Base-by-base conservation (phyloP, 2,329 filamentous ascomycete species). In the Colletotrichum australisinense region DNA sequence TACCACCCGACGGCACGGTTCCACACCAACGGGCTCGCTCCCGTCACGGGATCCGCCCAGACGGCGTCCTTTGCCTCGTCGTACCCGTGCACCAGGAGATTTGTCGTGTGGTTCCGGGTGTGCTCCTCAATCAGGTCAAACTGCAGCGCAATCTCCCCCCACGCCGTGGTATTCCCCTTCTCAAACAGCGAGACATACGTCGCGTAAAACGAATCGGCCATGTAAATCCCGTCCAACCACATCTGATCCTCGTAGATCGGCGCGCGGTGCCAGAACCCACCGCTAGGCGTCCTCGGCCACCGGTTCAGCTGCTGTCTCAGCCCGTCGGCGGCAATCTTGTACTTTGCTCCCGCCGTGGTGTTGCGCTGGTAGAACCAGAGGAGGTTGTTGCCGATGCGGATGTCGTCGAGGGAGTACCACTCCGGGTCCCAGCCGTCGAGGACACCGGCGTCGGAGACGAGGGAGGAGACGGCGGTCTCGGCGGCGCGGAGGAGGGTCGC, bases 151-250 rank as follows among this genome's bases (percentile, higher is more conserved):
- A 87, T 80, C 52, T 88, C 85, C 59, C 85, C 78, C 80, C 84
- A 86, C 5, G 84, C 86, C 0, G 84, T 82, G 11, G 76, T 76
- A 73, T 85, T 85, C 32, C 77, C 75, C 1, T 73, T 72, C 16
- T 85, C 80, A 67, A 84, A 86, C n/a, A 80, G 69, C 8, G 76
- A 75, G 5, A 83, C 83, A 77, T 83, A 87, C 42, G 77, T 77
- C 2, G 84, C 83, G 59, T 85, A 86, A 77, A 86, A 86, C 1
- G 80, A 79, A 55, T 85, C 83, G 1, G 85, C 84, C 86, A 88
- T 88, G 79, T 83, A 88, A 26, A 88, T 86, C 1, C 89, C 89
- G 74, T 89, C 88, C 0, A 90, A 82, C 88, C 88, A 90, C 88
- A 89, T 89, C 76, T 90, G 86, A 74, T 88, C 84, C 22, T 82